Base-by-base conservation (phyloP, 306 rosid species). In the Quercus berberidifolia region DNA sequence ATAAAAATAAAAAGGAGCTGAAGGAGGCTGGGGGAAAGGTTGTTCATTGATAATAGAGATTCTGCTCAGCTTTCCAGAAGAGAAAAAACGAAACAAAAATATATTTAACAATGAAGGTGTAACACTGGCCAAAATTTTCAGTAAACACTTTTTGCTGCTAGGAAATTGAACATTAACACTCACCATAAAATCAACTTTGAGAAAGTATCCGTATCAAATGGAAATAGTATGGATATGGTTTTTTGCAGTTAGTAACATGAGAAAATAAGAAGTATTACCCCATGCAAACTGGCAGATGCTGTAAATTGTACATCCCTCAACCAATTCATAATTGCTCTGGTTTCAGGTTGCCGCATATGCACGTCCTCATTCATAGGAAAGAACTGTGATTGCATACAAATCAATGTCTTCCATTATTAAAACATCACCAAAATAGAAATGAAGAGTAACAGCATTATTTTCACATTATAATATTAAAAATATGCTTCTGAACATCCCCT, bases 201-300 rank as follows among this genome's bases (percentile, higher is more conserved):
- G 51, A 21, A 38, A 35, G 67, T 55, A 9, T 25, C 2, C 6
- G 19, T 65, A 68, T 23, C 30, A 65, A 69, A 64, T 28, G 62
- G 56, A 54, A 35, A 33, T 49, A 73, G 59, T 38, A 46, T 59
- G 55, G 49, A 33, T 33, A 67, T 8, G 51, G 52, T 3, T 67
- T 1, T 35, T 14, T 11, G n/a, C 13, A 41, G 69, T 13, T 18
- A 52, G 63, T 49, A 11, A 33, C 51, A 64, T 57, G 67, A 81
- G 55, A 73, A 65, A 49, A 80, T 15, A 73, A 64, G 67, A 85
- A 82, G 81, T 30, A 78, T 54, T 91, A 95, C 99, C 99, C 99
- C 99, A 80, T 95, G 99, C 86, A 95, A 91, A 82, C 91, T 92
- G 89, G 99, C 98, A 88, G 99, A 95, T 79, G 93, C 99, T 67